Evolutionary conservation across 208 protist genomes (phyloP).

Genomic region (Acanthamoeba culbertsoni): DNA sequence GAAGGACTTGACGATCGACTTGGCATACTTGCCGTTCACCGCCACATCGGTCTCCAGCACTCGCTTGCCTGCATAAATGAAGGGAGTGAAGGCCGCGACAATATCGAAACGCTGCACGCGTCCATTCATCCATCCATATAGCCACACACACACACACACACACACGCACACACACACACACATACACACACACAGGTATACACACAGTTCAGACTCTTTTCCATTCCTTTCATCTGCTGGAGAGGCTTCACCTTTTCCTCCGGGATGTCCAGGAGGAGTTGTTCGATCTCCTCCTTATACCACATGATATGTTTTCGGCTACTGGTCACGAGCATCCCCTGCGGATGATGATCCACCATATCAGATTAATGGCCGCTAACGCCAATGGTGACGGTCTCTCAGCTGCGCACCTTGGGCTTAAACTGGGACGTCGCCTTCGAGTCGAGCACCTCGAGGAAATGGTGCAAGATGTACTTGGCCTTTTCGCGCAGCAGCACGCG

Average conservation of each 20-base stretch:
- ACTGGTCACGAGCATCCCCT: conserved; percentile 46
- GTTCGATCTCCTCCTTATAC: conserved; percentile 26
- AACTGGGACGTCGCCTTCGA: not conserved
- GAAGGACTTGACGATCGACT: not conserved
- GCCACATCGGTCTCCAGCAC: not conserved
- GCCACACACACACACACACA: too few relatives aligned
- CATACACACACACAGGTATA: too few relatives aligned
- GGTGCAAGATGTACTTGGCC: not conserved
- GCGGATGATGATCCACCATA: not conserved
- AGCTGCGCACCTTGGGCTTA: not conserved
- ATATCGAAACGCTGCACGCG: not conserved
- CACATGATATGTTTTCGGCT: conserved; percentile 35
- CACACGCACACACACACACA: too few relatives aligned
- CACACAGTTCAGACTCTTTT: too few relatives aligned
- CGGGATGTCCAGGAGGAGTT: not conserved
- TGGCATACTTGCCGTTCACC: conserved; percentile 12
- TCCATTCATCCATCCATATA: too few relatives aligned
- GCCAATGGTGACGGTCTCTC: not conserved
- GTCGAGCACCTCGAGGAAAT: conserved; percentile 35
- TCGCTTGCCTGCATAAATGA: not conserved
- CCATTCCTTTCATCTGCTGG: too few relatives aligned
- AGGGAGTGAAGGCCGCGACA: conserved; percentile 24
- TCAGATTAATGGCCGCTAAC: too few relatives aligned
- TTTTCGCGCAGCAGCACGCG: conserved; percentile 8
- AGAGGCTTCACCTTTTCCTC: not conserved